These are phyloP conservation scores for Alternaria ventricosa DNA, from an alignment of 2,329 filamentous ascomycete genomes.

Conservation along the genomic window DNA sequence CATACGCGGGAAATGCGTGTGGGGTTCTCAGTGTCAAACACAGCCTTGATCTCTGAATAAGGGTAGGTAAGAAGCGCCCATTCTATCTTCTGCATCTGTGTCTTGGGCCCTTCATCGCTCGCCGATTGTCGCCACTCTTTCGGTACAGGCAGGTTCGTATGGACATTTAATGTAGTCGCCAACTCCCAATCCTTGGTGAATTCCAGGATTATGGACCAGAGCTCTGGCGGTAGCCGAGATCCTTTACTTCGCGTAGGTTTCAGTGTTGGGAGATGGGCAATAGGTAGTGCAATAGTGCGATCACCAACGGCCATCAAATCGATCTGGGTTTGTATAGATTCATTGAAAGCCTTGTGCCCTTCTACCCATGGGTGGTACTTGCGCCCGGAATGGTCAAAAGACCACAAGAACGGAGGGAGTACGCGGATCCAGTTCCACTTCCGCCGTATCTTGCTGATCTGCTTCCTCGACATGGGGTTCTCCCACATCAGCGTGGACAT, in stretches of 20 bases:
- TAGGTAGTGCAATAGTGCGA: conserved; percentile 59
- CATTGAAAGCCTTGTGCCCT: conserved; percentile 72
- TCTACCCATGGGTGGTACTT: conserved; percentile 59
- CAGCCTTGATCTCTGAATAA: conserved; percentile 73
- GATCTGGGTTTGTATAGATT: conserved; percentile 77
- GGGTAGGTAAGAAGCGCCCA: conserved; percentile 81
- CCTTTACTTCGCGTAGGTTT: conserved; percentile 47
- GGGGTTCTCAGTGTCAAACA: conserved; percentile 73
- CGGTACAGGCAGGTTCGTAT: conserved; percentile 77
- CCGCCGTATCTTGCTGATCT: conserved; percentile 79
- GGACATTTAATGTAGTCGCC: conserved; percentile 79
- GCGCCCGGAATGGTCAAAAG: conserved; percentile 66
- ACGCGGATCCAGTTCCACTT: conserved; percentile 90
- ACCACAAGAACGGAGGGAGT: conserved; percentile 82
- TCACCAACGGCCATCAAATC: conserved; percentile 77
- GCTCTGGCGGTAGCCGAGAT: conserved; percentile 73
- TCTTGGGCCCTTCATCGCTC: conserved; percentile 69
- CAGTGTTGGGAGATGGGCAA: conserved; percentile 42
- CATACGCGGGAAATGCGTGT: conserved; percentile 80
- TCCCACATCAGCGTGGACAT: conserved; percentile 93
- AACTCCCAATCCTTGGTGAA: conserved; percentile 90
- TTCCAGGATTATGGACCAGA: conserved; percentile 89
- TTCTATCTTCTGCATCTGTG: conserved; percentile 80
- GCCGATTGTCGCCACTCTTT: conserved; percentile 72
- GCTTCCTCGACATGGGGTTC: conserved; percentile 85